A percentile compares a stretch with the other conserved stretches of the same genome.
Evolutionary conservation across 1,139 yeast genomes (phyloP).

Genomic region (Taphrina betulina): DNA sequence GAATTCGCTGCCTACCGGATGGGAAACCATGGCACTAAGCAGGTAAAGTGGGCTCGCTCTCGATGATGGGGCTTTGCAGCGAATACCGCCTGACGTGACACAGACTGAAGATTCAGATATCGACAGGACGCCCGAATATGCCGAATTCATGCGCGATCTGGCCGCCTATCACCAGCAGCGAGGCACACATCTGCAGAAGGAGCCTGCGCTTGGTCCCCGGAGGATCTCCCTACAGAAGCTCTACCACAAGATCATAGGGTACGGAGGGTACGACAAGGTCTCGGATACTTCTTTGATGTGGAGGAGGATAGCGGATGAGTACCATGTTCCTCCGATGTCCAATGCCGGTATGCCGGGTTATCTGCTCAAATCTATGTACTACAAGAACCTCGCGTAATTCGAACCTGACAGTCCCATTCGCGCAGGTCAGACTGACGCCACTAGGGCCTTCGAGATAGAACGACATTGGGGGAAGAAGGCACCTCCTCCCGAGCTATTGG

Average conservation of each 20-base stretch:
- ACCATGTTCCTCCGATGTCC: slow-evolving; percentile 35
- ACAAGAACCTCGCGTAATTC: slow-evolving; percentile 35
- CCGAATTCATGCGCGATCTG: slow-evolving; percentile 31
- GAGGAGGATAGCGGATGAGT: slow-evolving; percentile 34
- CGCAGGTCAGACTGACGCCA: slow-evolving; percentile 8
- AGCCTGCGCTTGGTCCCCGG: slow-evolving; percentile 35
- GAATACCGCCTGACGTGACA: too few species aligned
- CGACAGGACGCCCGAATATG: slow-evolving; percentile 35
- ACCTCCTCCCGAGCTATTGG: slow-evolving; percentile 36
- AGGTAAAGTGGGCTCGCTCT: too few species aligned
- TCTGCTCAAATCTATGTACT: slow-evolving; percentile 36
- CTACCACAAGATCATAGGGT: slow-evolving; percentile 33
- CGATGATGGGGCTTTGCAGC: too few species aligned
- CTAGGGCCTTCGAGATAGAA: slow-evolving; percentile 35
- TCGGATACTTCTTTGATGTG: slow-evolving; percentile 34
- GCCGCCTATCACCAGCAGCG: slow-evolving; percentile 34
- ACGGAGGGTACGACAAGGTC: slow-evolving; percentile 37
- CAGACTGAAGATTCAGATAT: slow-evolving; percentile 35
- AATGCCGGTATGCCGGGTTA: slow-evolving; percentile 36
- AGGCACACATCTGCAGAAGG: slow-evolving; percentile 32
- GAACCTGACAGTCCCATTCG: background rate
- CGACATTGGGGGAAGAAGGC: slow-evolving; percentile 34
- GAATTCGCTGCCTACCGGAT: too few species aligned
- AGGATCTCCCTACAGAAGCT: slow-evolving; percentile 34
- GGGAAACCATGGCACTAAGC: slow-evolving; percentile 16